phyloP scores from a whole-genome alignment of 495 filamentous ascomycete genomes.

The Emericellopsis terricola region DNA sequence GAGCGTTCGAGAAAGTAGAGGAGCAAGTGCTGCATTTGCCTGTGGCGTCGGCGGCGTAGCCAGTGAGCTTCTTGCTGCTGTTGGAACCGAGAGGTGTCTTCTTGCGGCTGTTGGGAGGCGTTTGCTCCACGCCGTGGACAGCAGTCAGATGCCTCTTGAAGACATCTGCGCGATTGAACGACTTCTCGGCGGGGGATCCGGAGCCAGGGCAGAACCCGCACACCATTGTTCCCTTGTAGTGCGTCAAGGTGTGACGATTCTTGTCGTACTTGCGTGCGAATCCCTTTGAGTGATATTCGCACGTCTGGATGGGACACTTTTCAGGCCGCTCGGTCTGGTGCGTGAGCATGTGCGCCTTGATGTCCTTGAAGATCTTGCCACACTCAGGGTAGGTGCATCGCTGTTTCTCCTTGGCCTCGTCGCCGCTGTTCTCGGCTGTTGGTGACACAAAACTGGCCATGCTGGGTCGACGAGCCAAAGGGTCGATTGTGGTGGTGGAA shows the following conservation, averaged over 20 bases:
- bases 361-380: constrained; percentile 75
- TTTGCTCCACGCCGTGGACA: constrained; percentile 91
- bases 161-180: constrained; percentile 95
- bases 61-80: constrained; percentile 36
- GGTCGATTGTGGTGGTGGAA: background rate
- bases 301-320: constrained; percentile 89
- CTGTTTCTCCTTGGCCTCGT: constrained; percentile 48
- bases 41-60: constrained; percentile 54
- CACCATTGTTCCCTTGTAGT: constrained; percentile 99
- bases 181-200: constrained; percentile 88
- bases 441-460: constrained; percentile 40
- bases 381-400: constrained; percentile 71
- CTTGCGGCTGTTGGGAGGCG: constrained; percentile 88
- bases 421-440: constrained; percentile 35
- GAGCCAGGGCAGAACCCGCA: constrained; percentile 95
- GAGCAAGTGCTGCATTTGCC: constrained; percentile 96
- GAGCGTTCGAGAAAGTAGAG: constrained; percentile 76
- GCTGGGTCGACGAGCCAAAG: constrained; percentile 8
- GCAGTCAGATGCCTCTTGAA: constrained; percentile 96
- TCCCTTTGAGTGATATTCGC: constrained; percentile 90
- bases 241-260: constrained; percentile 89
- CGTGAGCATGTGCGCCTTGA: constrained; percentile 93
- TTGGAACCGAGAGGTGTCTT: constrained; percentile 28
- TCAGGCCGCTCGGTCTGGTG: constrained; percentile 88
- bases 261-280: constrained; percentile 98